A percentile compares a stretch with the other conserved stretches of the same genome.
phyloP scores from a whole-genome alignment of 2,329 filamentous ascomycete genomes.

The Sarocladium strictum region DNA sequence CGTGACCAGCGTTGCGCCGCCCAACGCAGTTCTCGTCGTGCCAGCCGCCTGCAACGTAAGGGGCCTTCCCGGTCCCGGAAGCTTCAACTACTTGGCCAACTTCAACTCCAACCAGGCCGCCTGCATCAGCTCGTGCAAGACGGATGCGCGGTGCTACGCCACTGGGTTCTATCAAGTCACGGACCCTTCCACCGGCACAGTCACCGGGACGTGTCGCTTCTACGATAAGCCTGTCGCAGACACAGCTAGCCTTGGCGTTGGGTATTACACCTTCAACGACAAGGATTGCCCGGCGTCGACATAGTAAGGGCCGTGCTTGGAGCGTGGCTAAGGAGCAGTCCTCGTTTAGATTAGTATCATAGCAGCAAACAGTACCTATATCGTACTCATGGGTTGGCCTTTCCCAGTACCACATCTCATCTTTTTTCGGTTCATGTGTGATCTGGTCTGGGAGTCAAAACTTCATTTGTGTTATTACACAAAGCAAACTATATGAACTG shows the following conservation, averaged over 20 bases:
- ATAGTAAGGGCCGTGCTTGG: too few species aligned
- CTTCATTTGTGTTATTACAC: too few species aligned
- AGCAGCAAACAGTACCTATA: too few species aligned
- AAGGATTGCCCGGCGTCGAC: neutral
- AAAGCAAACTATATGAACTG: too few species aligned
- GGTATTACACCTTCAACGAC: neutral
- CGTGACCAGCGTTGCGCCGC: neutral
- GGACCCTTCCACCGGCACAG: neutral
- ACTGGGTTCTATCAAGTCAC: neutral
- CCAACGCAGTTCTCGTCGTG: neutral
- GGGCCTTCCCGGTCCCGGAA: neutral
- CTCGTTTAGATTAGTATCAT: too few species aligned
- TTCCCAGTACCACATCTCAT: too few species aligned
- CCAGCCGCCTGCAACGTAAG: neutral
- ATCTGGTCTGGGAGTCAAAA: too few species aligned
- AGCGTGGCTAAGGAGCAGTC: too few species aligned
- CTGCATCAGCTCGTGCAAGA: neutral
- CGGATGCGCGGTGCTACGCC: neutral
- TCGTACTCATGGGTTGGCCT: too few species aligned
- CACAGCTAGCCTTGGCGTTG: neutral
- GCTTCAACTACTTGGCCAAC: neutral
- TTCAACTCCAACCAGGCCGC: neutral
- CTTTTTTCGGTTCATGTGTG: too few species aligned
- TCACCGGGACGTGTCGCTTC: neutral
- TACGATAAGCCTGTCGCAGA: neutral